Evolutionary conservation across 306 rosid genomes (phyloP).

Genomic region (Dicorynia guianensis): DNA sequence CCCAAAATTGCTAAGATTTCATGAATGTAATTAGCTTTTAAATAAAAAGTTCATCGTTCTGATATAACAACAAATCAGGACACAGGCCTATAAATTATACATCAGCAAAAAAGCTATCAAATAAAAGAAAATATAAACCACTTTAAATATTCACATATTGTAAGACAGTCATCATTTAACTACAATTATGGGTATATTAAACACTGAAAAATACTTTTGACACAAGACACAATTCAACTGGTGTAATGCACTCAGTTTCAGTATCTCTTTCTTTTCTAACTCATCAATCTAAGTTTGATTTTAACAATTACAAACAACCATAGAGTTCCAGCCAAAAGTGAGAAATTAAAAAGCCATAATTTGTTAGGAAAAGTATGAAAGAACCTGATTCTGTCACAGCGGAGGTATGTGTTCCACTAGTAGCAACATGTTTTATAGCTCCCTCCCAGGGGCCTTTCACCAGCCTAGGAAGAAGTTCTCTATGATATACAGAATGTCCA

Average conservation of each 20-base stretch:
- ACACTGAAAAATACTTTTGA: slow-evolving; percentile 4
- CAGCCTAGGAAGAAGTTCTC: slow-evolving; percentile 82
- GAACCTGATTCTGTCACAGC: slow-evolving; percentile 84
- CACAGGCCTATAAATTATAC: too few relatives aligned
- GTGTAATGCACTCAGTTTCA: not conserved
- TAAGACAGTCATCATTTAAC: too few relatives aligned
- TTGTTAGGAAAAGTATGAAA: not conserved
- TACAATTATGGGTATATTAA: not conserved
- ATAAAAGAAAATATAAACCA: too few relatives aligned
- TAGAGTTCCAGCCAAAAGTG: not conserved
- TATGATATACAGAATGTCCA: slow-evolving; percentile 85
- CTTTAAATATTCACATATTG: too few relatives aligned
- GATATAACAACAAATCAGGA: too few relatives aligned
- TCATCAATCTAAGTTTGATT: slow-evolving; percentile 25
- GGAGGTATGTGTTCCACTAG: slow-evolving; percentile 93
- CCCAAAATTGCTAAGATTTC: too few relatives aligned
- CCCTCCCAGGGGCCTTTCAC: slow-evolving; percentile 89
- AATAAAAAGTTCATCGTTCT: too few relatives aligned
- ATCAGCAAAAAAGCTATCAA: too few relatives aligned
- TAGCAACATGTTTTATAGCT: slow-evolving; percentile 72
- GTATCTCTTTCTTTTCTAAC: not conserved
- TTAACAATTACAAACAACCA: not conserved
- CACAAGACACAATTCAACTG: not conserved
- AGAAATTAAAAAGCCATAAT: not conserved
- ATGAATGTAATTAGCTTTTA: too few relatives aligned